Conservation (phyloP, 306 rosid species). For the Cicer arietinum region DNA sequence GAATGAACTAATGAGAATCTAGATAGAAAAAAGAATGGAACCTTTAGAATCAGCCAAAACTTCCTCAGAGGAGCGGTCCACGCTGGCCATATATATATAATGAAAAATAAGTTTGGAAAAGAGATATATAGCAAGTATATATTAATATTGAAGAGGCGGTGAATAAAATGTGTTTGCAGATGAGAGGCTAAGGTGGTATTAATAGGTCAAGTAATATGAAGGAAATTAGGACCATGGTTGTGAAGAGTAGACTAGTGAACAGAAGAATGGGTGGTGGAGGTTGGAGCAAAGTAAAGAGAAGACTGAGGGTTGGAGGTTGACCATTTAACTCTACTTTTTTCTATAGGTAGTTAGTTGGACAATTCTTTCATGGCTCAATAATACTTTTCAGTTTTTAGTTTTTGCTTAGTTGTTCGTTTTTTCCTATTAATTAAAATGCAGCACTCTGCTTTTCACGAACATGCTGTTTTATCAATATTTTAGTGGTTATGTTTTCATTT, state of each 20-base stretch:
- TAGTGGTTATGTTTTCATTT: too few species aligned
- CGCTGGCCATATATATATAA: slow-evolving; percentile 53
- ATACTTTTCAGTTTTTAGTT: too few species aligned
- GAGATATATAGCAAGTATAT: neutral
- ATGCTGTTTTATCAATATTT: too few species aligned
- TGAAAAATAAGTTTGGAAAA: neutral
- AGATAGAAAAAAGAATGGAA: slow-evolving; percentile 4
- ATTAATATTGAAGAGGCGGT: neutral
- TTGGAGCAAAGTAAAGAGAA: slow-evolving; percentile 5
- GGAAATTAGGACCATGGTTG: neutral
- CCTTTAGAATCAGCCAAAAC: slow-evolving; percentile 54
- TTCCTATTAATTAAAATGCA: too few species aligned
- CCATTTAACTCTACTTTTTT: neutral
- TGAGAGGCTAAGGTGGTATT: slow-evolving; percentile 35
- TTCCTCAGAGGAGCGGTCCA: slow-evolving; percentile 45
- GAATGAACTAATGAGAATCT: too few species aligned
- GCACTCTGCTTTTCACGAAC: too few species aligned
- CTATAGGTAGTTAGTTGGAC: slow-evolving; percentile 16
- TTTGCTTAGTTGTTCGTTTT: neutral
- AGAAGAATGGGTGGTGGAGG: slow-evolving; percentile 31
- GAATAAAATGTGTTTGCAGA: slow-evolving; percentile 35
- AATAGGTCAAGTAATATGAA: slow-evolving; percentile 41
- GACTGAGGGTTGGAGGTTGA: slow-evolving; percentile 23
- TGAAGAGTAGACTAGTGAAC: neutral
- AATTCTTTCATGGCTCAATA: neutral